Percentiles rank a stretch among this genome's conserved stretches.
These are phyloP conservation scores for Ogataea salicorniae DNA, from an alignment of 805 yeast species.

Conservation along the genomic window DNA sequence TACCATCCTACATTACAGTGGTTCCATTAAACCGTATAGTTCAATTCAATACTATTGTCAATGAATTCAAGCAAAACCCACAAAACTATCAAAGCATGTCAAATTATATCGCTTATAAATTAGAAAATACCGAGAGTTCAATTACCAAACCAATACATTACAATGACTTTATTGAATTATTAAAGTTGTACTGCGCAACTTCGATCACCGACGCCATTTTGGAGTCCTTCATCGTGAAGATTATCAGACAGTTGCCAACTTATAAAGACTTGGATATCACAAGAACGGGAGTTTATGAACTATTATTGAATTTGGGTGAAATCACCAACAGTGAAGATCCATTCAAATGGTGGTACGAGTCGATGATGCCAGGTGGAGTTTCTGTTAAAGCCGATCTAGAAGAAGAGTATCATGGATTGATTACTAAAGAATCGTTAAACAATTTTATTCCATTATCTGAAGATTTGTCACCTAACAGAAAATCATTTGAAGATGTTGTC, in stretches of 20 bases:
- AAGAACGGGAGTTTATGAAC: slow-evolving; percentile 47
- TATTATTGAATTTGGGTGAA: slow-evolving; percentile 34
- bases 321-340: slow-evolving; percentile 41
- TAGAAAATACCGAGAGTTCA: slow-evolving; percentile 1
- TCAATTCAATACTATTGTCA: slow-evolving; percentile 29
- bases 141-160: slow-evolving; percentile 26
- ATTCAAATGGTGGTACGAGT: slow-evolving; percentile 41
- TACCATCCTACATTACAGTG: slow-evolving; percentile 39
- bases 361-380: slow-evolving; percentile 40
- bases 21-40: slow-evolving; percentile 37
- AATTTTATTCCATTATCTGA: slow-evolving; percentile 12
- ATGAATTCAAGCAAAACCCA: slow-evolving; percentile 23
- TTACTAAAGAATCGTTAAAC: slow-evolving; percentile 17
- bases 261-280: slow-evolving; percentile 41
- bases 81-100: slow-evolving; percentile 23
- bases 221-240: slow-evolving; percentile 43
- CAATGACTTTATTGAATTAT: slow-evolving; percentile 37
- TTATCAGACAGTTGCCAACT: slow-evolving; percentile 29
- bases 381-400: slow-evolving; percentile 41
- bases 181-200: slow-evolving; percentile 54
- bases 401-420: slow-evolving; percentile 35
- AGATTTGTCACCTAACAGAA: slow-evolving; percentile 27
- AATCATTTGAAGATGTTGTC: slow-evolving; percentile 41
- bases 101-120: slow-evolving; percentile 12
- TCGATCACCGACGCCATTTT: slow-evolving; percentile 42